Conservation (phyloP, 208 protist genomes). For the Trichomonas vaginalis region DNA sequence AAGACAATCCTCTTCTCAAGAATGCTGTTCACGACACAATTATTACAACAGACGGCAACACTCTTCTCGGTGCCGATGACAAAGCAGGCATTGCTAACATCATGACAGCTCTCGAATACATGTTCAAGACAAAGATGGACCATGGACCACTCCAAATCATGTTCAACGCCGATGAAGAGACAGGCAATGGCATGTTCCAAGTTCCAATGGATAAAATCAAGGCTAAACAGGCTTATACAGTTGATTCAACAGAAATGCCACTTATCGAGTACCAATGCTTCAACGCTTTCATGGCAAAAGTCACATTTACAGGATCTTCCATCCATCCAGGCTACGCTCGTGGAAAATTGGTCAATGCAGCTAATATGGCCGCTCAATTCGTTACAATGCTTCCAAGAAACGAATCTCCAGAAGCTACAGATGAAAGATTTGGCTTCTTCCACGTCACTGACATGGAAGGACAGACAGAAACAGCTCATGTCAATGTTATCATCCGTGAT, state of each 20-base stretch:
- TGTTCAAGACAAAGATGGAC: not conserved
- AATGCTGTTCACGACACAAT: not conserved
- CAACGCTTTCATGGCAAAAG: not conserved
- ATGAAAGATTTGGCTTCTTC: not conserved
- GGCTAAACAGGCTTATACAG: not conserved
- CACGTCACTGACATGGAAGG: not conserved
- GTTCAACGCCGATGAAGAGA: conserved; percentile 10
- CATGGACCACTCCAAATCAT: not conserved
- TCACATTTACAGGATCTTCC: not conserved
- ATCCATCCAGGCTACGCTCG: not conserved
- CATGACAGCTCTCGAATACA: not conserved
- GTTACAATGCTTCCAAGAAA: not conserved
- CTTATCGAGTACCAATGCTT: not conserved
- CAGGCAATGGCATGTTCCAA: not conserved
- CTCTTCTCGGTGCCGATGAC: conserved; percentile 1
- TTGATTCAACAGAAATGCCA: not conserved
- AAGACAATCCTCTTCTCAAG: not conserved
- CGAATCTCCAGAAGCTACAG: not conserved
- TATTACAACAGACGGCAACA: not conserved
- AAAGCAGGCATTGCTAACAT: not conserved
- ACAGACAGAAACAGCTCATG: not conserved
- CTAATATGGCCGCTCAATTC: not conserved
- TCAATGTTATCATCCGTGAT: not conserved
- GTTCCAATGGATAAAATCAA: not conserved
- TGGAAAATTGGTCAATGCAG: not conserved